Conservation (phyloP, 1,284 basidiomycete species). For the Lignosus rhinocerotis region DNA sequence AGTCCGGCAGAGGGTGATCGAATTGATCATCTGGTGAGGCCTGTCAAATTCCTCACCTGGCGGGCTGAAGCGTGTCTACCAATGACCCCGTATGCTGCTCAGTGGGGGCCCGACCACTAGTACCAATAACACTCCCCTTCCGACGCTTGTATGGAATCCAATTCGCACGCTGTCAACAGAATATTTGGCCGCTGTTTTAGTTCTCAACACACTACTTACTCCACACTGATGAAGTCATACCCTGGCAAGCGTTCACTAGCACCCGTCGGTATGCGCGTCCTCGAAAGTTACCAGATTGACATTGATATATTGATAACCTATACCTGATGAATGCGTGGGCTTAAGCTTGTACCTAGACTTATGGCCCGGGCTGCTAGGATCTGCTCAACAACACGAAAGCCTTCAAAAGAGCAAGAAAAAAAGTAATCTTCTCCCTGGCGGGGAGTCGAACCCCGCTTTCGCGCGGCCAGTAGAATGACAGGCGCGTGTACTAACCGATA, state of each 20-base stretch:
- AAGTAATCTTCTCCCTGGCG: conserved; percentile 34
- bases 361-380: too few relatives aligned
- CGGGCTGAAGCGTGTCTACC: conserved; percentile 12
- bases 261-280: too few relatives aligned
- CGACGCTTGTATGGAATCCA: background rate
- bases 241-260: too few relatives aligned
- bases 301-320: too few relatives aligned
- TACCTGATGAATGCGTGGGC: too few relatives aligned
- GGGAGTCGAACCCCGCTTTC: conserved; percentile 48
- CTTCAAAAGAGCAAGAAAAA: too few relatives aligned
- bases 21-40: conserved; percentile 10
- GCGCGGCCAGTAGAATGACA: conserved; percentile 31
- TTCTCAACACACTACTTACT: background rate
- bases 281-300: too few relatives aligned
- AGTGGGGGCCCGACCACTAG: conserved; percentile 1
- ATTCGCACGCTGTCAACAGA: background rate
- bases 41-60: background rate
- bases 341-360: too few relatives aligned
- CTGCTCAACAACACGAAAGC: too few relatives aligned
- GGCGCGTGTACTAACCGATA: conserved; percentile 26
- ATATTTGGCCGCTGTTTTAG: background rate
- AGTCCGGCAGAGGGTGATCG: conserved; percentile 14
- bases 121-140: too few relatives aligned
- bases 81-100: background rate
- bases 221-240: background rate